Evolutionary conservation across 441 rosid genomes (phyloP).

Genomic region (Pelargonium myrrhifolium): DNA sequence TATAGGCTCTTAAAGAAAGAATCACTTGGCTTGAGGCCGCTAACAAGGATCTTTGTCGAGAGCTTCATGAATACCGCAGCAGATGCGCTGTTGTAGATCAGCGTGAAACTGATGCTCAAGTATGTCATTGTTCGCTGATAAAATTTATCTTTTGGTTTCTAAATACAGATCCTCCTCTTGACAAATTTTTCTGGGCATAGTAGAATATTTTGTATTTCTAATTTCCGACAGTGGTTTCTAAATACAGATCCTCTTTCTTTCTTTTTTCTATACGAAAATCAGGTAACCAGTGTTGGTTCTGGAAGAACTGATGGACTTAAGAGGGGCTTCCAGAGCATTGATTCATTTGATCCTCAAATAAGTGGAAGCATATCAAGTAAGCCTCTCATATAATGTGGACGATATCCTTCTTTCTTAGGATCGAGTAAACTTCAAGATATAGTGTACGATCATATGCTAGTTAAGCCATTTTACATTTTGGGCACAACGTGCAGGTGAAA

Average conservation of each 20-base stretch:
- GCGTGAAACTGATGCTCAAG: slow-evolving; percentile 39
- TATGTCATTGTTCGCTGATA: slow-evolving; percentile 19
- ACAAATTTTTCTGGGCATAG: slow-evolving; percentile 6
- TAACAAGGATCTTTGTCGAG: slow-evolving; percentile 48
- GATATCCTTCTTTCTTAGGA: neutral
- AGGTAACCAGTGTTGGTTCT: slow-evolving; percentile 34
- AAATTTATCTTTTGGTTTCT: slow-evolving; percentile 5
- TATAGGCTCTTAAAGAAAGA: slow-evolving; percentile 47
- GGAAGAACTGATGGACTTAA: slow-evolving; percentile 45
- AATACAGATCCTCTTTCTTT: neutral
- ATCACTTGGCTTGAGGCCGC: slow-evolving; percentile 51
- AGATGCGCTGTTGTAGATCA: slow-evolving; percentile 36
- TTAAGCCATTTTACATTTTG: neutral
- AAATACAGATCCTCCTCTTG: neutral
- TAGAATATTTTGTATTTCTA: neutral
- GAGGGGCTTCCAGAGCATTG: slow-evolving; percentile 58
- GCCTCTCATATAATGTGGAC: slow-evolving; percentile 1
- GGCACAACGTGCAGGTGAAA: slow-evolving; percentile 27
- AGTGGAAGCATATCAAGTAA: slow-evolving; percentile 45
- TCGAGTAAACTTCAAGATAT: neutral
- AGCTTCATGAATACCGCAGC: slow-evolving; percentile 53
- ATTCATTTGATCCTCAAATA: slow-evolving; percentile 48
- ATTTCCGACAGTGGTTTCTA: neutral
- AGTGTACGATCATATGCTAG: slow-evolving; percentile 1
- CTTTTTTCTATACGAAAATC: slow-evolving; percentile 15